Evolutionary conservation across 1,284 basidiomycete genomes (phyloP).

Genomic region (Leccinum huronense): DNA sequence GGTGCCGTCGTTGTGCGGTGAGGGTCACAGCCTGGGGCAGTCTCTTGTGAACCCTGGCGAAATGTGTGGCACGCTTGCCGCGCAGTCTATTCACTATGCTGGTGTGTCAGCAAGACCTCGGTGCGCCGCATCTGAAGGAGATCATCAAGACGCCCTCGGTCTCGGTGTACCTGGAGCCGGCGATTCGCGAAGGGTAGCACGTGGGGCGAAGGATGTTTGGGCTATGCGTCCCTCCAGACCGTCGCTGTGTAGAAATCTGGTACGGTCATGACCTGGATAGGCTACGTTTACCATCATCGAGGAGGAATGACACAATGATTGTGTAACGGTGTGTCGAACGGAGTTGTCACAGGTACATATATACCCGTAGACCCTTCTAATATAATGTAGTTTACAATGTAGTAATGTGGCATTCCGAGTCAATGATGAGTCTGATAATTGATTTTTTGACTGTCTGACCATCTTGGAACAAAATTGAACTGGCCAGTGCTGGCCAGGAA

Average conservation of each 20-base stretch:
- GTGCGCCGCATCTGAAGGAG: constrained; percentile 96
- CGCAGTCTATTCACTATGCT: constrained; percentile 98
- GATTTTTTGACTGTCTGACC: no score
- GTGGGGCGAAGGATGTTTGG: constrained; percentile 86
- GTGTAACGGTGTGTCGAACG: no score
- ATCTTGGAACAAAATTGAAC: no score
- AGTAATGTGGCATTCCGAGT: no score
- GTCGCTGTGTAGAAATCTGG: constrained; percentile 98
- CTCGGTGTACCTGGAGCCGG: constrained; percentile 82
- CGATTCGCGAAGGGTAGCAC: constrained; percentile 60
- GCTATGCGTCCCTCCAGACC: constrained; percentile 92
- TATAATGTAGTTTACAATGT: no score
- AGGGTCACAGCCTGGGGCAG: no score
- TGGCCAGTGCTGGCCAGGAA: no score
- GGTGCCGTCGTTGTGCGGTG: no score
- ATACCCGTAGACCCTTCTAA: no score
- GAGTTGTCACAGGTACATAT: no score
- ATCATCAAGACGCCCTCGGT: constrained; percentile 99
- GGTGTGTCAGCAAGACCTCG: constrained; percentile 98
- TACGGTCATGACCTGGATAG: constrained; percentile 98
- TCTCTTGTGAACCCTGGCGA: constrained; percentile 93
- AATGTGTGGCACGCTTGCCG: constrained; percentile 98
- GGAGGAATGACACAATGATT: no score
- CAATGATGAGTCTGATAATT: no score
- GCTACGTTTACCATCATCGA: constrained; percentile 92